Conservation (phyloP, 164 flowering plant species). For the Sedum album region DNA sequence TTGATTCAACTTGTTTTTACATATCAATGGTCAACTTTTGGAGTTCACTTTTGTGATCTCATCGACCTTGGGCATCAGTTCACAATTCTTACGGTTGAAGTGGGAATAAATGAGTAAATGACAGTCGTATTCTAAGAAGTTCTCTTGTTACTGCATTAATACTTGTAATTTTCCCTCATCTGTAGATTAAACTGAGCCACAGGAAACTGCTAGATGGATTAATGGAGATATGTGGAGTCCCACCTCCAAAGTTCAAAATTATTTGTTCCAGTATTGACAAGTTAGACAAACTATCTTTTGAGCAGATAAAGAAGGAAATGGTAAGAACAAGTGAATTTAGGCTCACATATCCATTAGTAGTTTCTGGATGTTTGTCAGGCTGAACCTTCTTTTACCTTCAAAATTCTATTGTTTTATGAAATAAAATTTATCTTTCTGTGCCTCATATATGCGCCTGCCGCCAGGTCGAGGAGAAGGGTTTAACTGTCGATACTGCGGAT, state of each 20-base stretch:
- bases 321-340: conserved; percentile 21
- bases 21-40: too few species aligned
- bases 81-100: too few species aligned
- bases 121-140: too few species aligned
- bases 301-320: conserved; percentile 79
- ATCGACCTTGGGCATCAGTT: too few species aligned
- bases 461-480: conserved; percentile 83
- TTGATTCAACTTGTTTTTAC: neutral
- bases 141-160: too few species aligned
- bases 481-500: conserved; percentile 62
- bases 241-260: conserved; percentile 82
- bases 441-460: neutral
- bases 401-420: neutral
- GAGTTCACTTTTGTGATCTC: too few species aligned
- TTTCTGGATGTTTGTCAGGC: neutral
- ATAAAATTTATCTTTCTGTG: neutral
- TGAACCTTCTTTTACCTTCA: neutral
- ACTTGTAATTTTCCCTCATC: neutral
- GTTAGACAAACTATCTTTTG: conserved; percentile 83
- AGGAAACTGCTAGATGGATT: conserved; percentile 85
- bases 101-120: too few species aligned
- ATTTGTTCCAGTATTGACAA: conserved; percentile 97
- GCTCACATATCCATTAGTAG: neutral
- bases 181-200: conserved; percentile 83
- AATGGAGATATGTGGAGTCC: conserved; percentile 94